Conservation (phyloP, 345 rosid genomes). For the Xanthoceras sorbifolium region DNA sequence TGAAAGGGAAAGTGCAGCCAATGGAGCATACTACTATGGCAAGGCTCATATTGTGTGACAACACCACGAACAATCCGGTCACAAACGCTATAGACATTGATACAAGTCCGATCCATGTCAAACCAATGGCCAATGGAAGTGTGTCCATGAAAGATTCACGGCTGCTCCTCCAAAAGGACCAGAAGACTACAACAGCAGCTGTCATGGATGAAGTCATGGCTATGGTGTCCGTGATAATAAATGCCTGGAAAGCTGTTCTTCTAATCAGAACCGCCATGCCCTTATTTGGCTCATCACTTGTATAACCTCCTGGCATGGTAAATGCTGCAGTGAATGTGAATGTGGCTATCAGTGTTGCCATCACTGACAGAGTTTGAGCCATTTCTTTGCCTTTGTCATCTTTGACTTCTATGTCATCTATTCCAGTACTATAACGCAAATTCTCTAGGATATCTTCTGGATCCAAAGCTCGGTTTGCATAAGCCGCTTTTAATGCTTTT, state of each 20-base stretch:
- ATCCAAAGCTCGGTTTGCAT: slow-evolving; percentile 4
- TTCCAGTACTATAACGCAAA: not conserved
- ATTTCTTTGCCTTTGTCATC: not conserved
- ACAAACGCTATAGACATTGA: slow-evolving; percentile 25
- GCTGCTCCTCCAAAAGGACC: not conserved
- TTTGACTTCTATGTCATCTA: not conserved
- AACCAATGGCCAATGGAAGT: not conserved
- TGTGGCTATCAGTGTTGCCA: slow-evolving; percentile 28
- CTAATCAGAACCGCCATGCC: slow-evolving; percentile 13
- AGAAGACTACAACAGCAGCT: slow-evolving; percentile 7
- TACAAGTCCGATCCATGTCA: slow-evolving; percentile 21
- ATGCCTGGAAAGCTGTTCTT: slow-evolving; percentile 12
- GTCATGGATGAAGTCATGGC: slow-evolving; percentile 21
- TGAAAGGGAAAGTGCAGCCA: not conserved
- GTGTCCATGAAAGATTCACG: slow-evolving; percentile 12
- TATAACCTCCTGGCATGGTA: slow-evolving; percentile 20
- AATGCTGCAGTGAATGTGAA: slow-evolving; percentile 29
- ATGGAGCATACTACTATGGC: slow-evolving; percentile 4
- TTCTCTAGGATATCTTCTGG: not conserved
- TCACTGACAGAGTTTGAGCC: slow-evolving; percentile 16
- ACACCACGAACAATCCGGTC: slow-evolving; percentile 20
- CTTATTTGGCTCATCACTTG: not conserved
- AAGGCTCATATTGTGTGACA: not conserved
- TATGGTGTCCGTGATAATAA: slow-evolving; percentile 7
- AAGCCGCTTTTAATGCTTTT: not conserved